phyloP scores from a whole-genome alignment of 129 eudicot genomes.

The Tanacetum coccineum region DNA sequence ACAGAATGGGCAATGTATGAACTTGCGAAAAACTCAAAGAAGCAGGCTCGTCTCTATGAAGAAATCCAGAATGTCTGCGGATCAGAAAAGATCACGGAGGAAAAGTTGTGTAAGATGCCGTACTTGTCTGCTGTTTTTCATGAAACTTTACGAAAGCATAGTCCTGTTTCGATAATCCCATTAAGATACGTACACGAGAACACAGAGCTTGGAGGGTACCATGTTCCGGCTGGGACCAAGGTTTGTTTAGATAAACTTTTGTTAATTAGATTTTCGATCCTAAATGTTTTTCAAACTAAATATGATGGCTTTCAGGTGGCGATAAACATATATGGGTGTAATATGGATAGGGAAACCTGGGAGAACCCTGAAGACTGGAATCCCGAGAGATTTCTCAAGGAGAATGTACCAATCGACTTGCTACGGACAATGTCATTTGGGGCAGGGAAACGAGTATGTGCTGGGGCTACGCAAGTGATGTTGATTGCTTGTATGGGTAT shows the following conservation, averaged over 20 bases:
- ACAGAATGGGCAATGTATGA: constrained; percentile 15
- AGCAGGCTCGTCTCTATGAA: background rate
- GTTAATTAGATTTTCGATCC: background rate
- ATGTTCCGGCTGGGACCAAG: constrained; percentile 5
- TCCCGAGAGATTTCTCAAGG: constrained; percentile 35
- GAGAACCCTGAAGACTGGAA: constrained; percentile 43
- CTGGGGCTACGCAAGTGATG: constrained; percentile 17
- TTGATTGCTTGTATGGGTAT: constrained; percentile 13
- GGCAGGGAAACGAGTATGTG: constrained; percentile 15
- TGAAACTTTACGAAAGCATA: background rate
- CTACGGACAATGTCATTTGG: constrained; percentile 19
- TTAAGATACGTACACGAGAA: constrained; percentile 2
- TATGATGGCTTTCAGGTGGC: constrained; percentile 18
- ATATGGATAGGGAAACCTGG: constrained; percentile 38
- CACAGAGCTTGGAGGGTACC: background rate
- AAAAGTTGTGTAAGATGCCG: background rate
- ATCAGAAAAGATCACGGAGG: constrained; percentile 13
- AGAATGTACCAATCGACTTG: constrained; percentile 13
- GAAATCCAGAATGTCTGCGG: constrained; percentile 1
- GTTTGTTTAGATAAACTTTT: constrained; percentile 6
- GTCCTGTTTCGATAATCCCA: background rate
- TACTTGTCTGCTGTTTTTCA: background rate
- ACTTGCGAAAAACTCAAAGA: background rate
- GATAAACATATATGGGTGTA: constrained; percentile 35
- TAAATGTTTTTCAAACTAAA: background rate